phyloP scores from a whole-genome alignment of 176 grass and related monocot species.

The Alopecurus myosuroides region DNA sequence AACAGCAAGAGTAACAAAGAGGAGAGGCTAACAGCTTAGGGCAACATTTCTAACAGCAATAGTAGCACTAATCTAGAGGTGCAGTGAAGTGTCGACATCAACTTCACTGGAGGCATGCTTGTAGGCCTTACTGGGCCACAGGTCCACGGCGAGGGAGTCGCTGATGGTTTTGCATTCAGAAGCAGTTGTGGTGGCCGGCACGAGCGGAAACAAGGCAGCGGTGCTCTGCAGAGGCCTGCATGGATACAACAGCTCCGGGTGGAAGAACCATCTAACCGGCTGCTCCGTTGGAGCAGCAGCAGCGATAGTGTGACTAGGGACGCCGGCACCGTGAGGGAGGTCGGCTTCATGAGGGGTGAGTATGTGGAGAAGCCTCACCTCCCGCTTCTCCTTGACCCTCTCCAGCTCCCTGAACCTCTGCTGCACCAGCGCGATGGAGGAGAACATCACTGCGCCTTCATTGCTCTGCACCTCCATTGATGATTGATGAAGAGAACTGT shows the following conservation, averaged over 20 bases:
- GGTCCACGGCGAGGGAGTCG: constrained; percentile 27
- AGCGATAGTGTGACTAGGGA: neutral
- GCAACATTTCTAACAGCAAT: constrained; percentile 29
- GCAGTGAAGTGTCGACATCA: constrained; percentile 79
- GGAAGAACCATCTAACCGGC: constrained; percentile 57
- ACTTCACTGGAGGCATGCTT: constrained; percentile 37
- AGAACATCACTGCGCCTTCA: constrained; percentile 40
- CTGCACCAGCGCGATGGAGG: constrained; percentile 79
- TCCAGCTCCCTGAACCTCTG: constrained; percentile 84
- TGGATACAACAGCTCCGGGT: constrained; percentile 57
- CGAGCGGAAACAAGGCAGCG: constrained; percentile 23
- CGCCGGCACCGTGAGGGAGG: neutral
- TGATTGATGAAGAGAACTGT: neutral
- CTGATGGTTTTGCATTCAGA: constrained; percentile 33
- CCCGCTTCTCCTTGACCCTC: constrained; percentile 79
- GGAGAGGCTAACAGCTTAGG: constrained; percentile 32
- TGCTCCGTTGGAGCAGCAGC: neutral
- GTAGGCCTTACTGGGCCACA: constrained; percentile 39
- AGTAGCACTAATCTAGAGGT: constrained; percentile 47
- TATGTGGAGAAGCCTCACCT: constrained; percentile 52
- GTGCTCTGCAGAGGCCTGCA: constrained; percentile 42
- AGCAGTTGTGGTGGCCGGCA: neutral
- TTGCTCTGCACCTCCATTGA: constrained; percentile 40
- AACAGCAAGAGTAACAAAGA: constrained; percentile 29
- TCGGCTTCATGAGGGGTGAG: constrained; percentile 7